Base-by-base conservation (phyloP, 345 rosid species). In the Clausena lansium region DNA sequence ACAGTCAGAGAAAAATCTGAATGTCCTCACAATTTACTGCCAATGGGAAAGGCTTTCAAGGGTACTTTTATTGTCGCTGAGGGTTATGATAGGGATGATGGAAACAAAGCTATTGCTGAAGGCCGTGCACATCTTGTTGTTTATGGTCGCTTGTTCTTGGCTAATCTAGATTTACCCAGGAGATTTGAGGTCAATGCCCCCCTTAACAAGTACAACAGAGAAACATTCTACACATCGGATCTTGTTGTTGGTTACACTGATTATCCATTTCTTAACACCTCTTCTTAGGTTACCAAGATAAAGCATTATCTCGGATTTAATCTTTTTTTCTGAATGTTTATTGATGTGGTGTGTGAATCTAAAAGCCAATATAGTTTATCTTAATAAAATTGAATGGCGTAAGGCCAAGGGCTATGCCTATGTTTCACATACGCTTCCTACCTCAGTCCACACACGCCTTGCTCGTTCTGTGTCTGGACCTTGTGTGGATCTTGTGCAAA, bases 161-260 rank as follows among this genome's bases (percentile, higher is more conserved):
- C 97, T 0, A 91, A 93, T 78, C 97, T 93, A 0, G 97, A 89
- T 81, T 69, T 93, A 71, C 94, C 96, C 0, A 85, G 76, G 80
- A 87, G 94, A 82, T 93, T 90, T 38, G 83, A 86, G 81, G 67
- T 90, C 19, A 75, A 85, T 83, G 90, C 94, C 25, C 83, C 87
- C 22, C 83, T 91, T 52, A 91, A 89, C 82, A 75, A 82, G 72
- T 91, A 90, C 35, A 66, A 89, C 47, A 81, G 90, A 30, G 17
- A 77, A 1, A 91, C 91, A 4, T 90, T 90, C 79, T 90, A 88
- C 67, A 64, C 7, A 4, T 57, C 81, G 6, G 92, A 92, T 83
- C 87, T 87, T 39, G 86, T 86, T 2, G 33, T 89, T 36, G 97
- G 97, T 78, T 93, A 91, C 71, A 85, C 93, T 4, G 92, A 93